Conservation (phyloP, 1,139 yeast species). For the Yamadazyma jaroonii region DNA sequence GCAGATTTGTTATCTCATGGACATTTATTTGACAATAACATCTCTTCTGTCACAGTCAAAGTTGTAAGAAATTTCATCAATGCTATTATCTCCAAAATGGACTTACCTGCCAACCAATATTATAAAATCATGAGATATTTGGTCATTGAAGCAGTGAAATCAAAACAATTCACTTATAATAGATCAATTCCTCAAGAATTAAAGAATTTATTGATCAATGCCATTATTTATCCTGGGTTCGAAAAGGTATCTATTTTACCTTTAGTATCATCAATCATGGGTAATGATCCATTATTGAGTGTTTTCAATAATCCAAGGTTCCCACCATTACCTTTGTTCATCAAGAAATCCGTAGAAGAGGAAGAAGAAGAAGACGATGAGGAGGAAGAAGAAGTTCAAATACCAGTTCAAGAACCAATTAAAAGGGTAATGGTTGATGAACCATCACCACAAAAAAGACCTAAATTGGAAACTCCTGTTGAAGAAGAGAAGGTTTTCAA, state of each 20-base stretch:
- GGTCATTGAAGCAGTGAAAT: constrained; percentile 45
- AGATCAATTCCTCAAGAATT: constrained; percentile 29
- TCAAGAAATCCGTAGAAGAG: constrained; percentile 18
- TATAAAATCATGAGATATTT: constrained; percentile 58
- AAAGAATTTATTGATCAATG: constrained; percentile 41
- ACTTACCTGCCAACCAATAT: constrained; percentile 62
- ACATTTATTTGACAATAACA: constrained; percentile 47
- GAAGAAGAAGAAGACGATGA: constrained; percentile 15
- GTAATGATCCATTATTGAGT: constrained; percentile 41
- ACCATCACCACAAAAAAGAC: constrained; percentile 12
- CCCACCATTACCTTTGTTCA: constrained; percentile 55
- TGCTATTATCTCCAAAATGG: constrained; percentile 46
- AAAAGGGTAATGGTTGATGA: constrained; percentile 15
- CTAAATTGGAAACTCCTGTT: constrained; percentile 3
- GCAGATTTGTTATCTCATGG: constrained; percentile 74
- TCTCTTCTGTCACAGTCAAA: constrained; percentile 34
- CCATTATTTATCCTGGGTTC: constrained; percentile 65
- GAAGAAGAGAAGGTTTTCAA: no score
- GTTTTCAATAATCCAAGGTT: constrained; percentile 73
- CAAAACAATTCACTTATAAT: constrained; percentile 24
- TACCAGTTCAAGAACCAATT: constrained; percentile 3
- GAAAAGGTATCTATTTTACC: constrained; percentile 68
- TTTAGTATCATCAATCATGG: constrained; percentile 55
- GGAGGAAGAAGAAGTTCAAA: constrained; percentile 17
- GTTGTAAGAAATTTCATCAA: constrained; percentile 49